Base-by-base conservation (phyloP, 2,329 filamentous ascomycete species). In the Grosmannia penicillata region DNA sequence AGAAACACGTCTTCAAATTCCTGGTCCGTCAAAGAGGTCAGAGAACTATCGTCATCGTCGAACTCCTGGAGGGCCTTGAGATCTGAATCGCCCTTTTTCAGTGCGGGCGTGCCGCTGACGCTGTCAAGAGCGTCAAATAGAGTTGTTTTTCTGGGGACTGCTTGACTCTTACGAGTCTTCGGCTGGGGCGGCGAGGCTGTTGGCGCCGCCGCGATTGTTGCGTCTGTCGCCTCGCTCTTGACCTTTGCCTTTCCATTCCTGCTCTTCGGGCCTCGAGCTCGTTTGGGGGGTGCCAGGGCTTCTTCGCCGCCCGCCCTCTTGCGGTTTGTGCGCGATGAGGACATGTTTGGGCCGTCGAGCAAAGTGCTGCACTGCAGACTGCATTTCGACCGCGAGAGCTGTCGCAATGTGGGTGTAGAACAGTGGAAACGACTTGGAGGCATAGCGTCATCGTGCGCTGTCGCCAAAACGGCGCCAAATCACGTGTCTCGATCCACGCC, bases 311-410 rank as follows among this genome's bases (percentile, higher is more conserved):
- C 70, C 47, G 74, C 49, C 43, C 77, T 70, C 59, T 85, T 86
- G 48, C 76, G 74, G 35, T 76, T 66, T 14, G 82, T 65, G 46
- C 71, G 61, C 19, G 80, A 78, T 50, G 80, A 77, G 79, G 32
- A 23, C 43, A 45, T 45, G n/a, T n/a, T 41, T 7, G 18, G n/a
- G n/a, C n/a, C n/a, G n/a, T n/a, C n/a, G n/a, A n/a, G n/a, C n/a
- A n/a, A n/a, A n/a, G n/a, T n/a, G n/a, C n/a, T n/a, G n/a, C n/a
- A n/a, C n/a, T n/a, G n/a, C n/a, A n/a, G n/a, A n/a, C n/a, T n/a
- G n/a, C n/a, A n/a, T n/a, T n/a, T n/a, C n/a, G n/a, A n/a, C n/a
- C n/a, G n/a, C n/a, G n/a, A n/a, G n/a, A n/a, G n/a, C 6, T 6
- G 29, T 17, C 7, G 29, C 17, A 17, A 13, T 18, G 29, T 7